A percentile compares a stretch with the other conserved stretches of the same genome.
phyloP scores from a whole-genome alignment of 306 rosid genomes.

The Urtica urens region DNA sequence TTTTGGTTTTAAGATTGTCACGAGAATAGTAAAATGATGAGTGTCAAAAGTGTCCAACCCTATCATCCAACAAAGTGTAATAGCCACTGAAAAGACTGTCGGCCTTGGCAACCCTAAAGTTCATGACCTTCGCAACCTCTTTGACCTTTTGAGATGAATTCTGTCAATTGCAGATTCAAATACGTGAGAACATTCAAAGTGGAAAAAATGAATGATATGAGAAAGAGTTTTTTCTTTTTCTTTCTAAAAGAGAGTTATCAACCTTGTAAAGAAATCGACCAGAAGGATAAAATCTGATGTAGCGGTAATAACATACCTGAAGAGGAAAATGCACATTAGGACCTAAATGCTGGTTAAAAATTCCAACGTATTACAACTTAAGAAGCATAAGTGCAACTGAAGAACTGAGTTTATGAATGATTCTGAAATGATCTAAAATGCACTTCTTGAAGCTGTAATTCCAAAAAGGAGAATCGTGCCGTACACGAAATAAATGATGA shows the following conservation, averaged over 20 bases:
- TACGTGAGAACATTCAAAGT: conserved; percentile 13
- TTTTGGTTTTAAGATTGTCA: too few species aligned
- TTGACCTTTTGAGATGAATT: conserved; percentile 82
- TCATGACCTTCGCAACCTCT: conserved; percentile 83
- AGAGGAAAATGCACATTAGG: conserved; percentile 10
- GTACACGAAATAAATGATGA: too few species aligned
- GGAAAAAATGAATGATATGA: conserved; percentile 9
- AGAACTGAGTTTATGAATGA: background rate
- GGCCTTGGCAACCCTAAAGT: conserved; percentile 55
- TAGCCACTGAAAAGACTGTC: conserved; percentile 66
- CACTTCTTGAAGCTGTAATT: too few species aligned
- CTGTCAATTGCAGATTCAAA: conserved; percentile 29
- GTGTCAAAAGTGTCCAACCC: too few species aligned
- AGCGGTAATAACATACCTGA: conserved; percentile 94
- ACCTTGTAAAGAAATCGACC: conserved; percentile 94
- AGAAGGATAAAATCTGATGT: conserved; percentile 75
- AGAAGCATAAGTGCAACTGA: background rate
- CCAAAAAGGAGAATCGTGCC: too few species aligned
- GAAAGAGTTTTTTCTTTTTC: conserved; percentile 6
- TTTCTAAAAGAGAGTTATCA: too few species aligned
- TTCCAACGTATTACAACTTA: background rate
- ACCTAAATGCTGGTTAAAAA: background rate
- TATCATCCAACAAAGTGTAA: conserved; percentile 76
- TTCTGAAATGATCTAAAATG: too few species aligned
- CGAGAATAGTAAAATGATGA: too few species aligned